A percentile compares a stretch with the other conserved stretches of the same genome.
These are phyloP conservation scores for Sporothrix schenckii DNA, from an alignment of 2,329 filamentous ascomycete species.

Conservation along the genomic window DNA sequence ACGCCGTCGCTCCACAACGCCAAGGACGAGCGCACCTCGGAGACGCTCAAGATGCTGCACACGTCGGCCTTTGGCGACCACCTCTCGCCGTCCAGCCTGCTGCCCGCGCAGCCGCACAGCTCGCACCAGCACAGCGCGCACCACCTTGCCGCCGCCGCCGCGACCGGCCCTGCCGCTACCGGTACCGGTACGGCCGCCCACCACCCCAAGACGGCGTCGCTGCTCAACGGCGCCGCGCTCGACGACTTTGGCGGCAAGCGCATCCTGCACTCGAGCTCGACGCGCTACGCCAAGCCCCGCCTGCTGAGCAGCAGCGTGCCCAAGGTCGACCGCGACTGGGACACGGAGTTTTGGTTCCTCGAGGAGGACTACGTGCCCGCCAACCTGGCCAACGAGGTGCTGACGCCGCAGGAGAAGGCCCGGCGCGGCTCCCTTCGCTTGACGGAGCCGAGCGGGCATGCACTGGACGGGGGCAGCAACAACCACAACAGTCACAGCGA, in stretches of 20 bases:
- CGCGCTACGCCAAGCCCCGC: constrained; percentile 66
- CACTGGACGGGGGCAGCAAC: constrained; percentile 44
- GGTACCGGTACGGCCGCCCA: not conserved
- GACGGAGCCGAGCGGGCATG: constrained; percentile 31
- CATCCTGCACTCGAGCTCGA: constrained; percentile 63
- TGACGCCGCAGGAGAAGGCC: constrained; percentile 69
- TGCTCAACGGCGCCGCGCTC: constrained; percentile 43
- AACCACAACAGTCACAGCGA: constrained; percentile 42
- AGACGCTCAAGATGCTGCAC: constrained; percentile 66
- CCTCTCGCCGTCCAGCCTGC: constrained; percentile 45
- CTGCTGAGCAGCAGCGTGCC: constrained; percentile 66
- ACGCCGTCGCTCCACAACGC: constrained; percentile 70
- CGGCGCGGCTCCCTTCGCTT: constrained; percentile 62
- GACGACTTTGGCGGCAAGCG: constrained; percentile 71
- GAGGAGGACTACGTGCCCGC: constrained; percentile 88
- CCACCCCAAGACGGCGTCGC: constrained; percentile 19
- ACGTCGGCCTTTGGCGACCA: constrained; percentile 71
- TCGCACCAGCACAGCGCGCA: not conserved
- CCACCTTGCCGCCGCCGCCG: not conserved
- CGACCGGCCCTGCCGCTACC: too few relatives aligned
- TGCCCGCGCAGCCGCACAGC: not conserved
- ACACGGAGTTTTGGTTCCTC: constrained; percentile 69
- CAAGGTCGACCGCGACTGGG: constrained; percentile 66
- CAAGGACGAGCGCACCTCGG: constrained; percentile 63
- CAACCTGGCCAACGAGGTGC: constrained; percentile 62